A percentile compares a stretch with the other conserved stretches of the same genome.
Conservation (phyloP, 768 basidiomycete genomes). For the Rhodotorula toruloides region DNA sequence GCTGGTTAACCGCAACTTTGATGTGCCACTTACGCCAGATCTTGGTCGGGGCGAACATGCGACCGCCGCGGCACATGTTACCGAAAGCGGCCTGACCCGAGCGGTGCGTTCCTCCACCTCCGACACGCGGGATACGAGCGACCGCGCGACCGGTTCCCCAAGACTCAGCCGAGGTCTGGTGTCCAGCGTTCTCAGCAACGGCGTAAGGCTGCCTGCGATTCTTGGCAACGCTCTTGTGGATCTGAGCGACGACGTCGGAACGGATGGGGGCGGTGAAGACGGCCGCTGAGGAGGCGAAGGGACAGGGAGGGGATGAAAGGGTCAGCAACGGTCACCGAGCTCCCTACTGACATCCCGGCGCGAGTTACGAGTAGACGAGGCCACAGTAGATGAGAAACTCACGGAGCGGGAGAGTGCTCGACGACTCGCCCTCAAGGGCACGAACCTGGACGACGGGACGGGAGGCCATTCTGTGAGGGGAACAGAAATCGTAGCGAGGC, state of each 20-base stretch:
- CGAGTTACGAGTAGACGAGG: background rate
- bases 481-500: background rate
- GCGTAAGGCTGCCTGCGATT: slow-evolving; percentile 78
- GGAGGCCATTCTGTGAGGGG: slow-evolving; percentile 29
- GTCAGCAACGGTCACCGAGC: background rate
- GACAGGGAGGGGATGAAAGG: slow-evolving; percentile 50
- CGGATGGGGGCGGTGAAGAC: slow-evolving; percentile 97
- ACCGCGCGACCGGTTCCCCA: slow-evolving; percentile 99
- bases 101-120: slow-evolving; percentile 95
- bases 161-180: slow-evolving; percentile 97
- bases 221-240: slow-evolving; percentile 81
- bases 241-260: slow-evolving; percentile 94
- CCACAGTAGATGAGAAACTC: background rate
- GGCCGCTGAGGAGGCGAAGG: slow-evolving; percentile 63
- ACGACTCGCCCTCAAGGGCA: slow-evolving; percentile 38
- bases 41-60: slow-evolving; percentile 99
- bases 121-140: slow-evolving; percentile 99
- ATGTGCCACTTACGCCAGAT: slow-evolving; percentile 99
- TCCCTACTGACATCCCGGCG: too few species aligned
- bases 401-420: slow-evolving; percentile 40
- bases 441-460: slow-evolving; percentile 41
- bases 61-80: slow-evolving; percentile 99
- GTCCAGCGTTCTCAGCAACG: slow-evolving; percentile 94
- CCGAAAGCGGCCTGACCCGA: slow-evolving; percentile 98
- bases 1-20: slow-evolving; percentile 99